These are phyloP conservation scores for Ophiostoma montium DNA, from an alignment of 2,329 filamentous ascomycete genomes.

Conservation along the genomic window DNA sequence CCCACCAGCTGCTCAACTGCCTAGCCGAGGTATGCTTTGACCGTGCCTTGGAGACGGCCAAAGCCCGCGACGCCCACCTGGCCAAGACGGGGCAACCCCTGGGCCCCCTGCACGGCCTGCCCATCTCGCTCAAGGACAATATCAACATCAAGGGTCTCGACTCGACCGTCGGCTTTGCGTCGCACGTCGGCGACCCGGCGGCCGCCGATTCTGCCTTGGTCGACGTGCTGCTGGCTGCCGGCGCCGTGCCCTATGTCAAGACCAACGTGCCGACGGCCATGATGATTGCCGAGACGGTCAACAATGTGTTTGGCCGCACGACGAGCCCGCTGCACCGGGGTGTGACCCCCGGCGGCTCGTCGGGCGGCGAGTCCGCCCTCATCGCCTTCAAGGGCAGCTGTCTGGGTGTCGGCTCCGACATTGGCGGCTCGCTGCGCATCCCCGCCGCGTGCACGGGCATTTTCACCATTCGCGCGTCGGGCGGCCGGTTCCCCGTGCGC, in stretches of 20 bases:
- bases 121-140: conserved; percentile 56
- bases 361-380: conserved; percentile 52
- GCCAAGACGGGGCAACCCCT: conserved; percentile 29
- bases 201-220: conserved; percentile 26
- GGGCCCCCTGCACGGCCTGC: conserved; percentile 53
- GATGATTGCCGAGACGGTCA: conserved; percentile 55
- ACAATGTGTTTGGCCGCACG: conserved; percentile 50
- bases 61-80: conserved; percentile 34
- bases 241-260: conserved; percentile 42
- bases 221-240: conserved; percentile 28
- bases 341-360: conserved; percentile 49
- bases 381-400: conserved; percentile 43
- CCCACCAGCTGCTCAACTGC: conserved; percentile 31
- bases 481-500: conserved; percentile 44
- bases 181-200: conserved; percentile 44
- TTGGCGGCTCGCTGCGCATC: conserved; percentile 40
- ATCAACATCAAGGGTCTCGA: conserved; percentile 49
- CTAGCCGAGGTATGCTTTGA: conserved; percentile 40
- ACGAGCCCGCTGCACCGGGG: conserved; percentile 45
- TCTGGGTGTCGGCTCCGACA: conserved; percentile 50
- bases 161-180: conserved; percentile 48
- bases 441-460: conserved; percentile 43
- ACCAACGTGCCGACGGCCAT: conserved; percentile 46
- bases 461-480: conserved; percentile 41
- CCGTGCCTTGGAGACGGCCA: conserved; percentile 33